Conservation (phyloP, 352 stramenopile genomes). For the Phytopythium aichiense region DNA sequence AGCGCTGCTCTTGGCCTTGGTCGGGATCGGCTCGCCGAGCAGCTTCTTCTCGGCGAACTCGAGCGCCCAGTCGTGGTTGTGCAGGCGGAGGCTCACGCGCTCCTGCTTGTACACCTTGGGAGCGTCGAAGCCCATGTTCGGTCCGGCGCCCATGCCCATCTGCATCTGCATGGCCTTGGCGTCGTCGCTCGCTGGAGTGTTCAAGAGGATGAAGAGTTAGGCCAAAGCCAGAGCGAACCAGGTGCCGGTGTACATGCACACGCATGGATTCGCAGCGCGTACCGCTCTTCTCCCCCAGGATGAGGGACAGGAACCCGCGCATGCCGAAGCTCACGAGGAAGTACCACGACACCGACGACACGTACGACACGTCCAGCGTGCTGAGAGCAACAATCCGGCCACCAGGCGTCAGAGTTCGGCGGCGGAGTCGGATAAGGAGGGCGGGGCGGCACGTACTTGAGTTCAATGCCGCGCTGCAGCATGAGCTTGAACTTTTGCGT, state of each 20-base stretch:
- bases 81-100: slow-evolving; percentile 75
- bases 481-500: slow-evolving; percentile 98
- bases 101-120: slow-evolving; percentile 89
- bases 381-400: slow-evolving; percentile 17
- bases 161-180: slow-evolving; percentile 90
- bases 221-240: not conserved
- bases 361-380: slow-evolving; percentile 97
- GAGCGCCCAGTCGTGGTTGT: slow-evolving; percentile 79
- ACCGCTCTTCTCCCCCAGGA: slow-evolving; percentile 91
- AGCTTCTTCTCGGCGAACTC: slow-evolving; percentile 84
- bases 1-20: slow-evolving; percentile 27
- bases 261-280: slow-evolving; percentile 8
- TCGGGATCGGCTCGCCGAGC: slow-evolving; percentile 62
- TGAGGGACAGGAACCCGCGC: slow-evolving; percentile 94
- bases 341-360: slow-evolving; percentile 97
- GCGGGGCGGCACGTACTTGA: slow-evolving; percentile 53
- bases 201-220: not conserved
- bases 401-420: slow-evolving; percentile 4
- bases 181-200: slow-evolving; percentile 68
- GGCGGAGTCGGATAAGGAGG: not conserved
- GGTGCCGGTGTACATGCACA: not conserved
- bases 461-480: slow-evolving; percentile 96
- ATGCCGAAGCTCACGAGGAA: slow-evolving; percentile 99
- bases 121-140: slow-evolving; percentile 88
- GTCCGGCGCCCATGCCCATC: slow-evolving; percentile 86